Evolutionary conservation across 441 rosid genomes (phyloP), one percentile per base, ranked within the genome.

Genomic region (Pelargonium cotyledonis): DNA sequence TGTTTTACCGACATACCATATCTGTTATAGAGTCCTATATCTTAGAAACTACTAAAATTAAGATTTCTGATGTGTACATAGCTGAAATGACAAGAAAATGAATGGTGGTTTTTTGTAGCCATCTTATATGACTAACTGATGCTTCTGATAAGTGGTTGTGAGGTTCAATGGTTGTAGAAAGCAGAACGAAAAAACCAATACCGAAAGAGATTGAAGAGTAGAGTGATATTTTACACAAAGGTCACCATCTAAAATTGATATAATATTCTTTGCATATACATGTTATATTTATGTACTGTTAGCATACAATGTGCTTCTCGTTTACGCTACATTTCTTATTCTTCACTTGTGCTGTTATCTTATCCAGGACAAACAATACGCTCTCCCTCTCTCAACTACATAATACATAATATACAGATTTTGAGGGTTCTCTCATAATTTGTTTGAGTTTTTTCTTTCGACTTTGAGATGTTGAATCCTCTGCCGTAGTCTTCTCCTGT

Each of bases 401-500:
- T n/a, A 51, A 41, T 41, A 41, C 3, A 64, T 40, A 60, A 70
- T 76, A 40, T 76, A 76, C 88, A 82, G 69, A 29, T 76, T 76
- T 41, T 10, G 35, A 0, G 35, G 35, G 35, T 29, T 26, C 29
- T 61, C n/a, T 68, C 71, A 68, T 63, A 40, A 49, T 73, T 69
- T 70, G 14, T 66, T 77, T 6, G 79, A 70, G 65, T 79, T 61
- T 60, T 46, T 80, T 58, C 80, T 83, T 74, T 89, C 83, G 7
- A 67, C 70, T 77, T 81, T 83, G 66, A 93, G 90, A 78, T 78
- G 78, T 64, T 73, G 86, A 47, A 94, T 85, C 55, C 96, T 81
- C 64, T 81, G 88, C 55, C 83, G 86, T 58, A 94, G 82, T 73
- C 89, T 76, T 76, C 88, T 73, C 35, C 86, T 82, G 70, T 94